A percentile compares a stretch with the other conserved stretches of the same genome.
Conservation (phyloP, 1,139 yeast genomes). For the Geotrichum armillariae region DNA sequence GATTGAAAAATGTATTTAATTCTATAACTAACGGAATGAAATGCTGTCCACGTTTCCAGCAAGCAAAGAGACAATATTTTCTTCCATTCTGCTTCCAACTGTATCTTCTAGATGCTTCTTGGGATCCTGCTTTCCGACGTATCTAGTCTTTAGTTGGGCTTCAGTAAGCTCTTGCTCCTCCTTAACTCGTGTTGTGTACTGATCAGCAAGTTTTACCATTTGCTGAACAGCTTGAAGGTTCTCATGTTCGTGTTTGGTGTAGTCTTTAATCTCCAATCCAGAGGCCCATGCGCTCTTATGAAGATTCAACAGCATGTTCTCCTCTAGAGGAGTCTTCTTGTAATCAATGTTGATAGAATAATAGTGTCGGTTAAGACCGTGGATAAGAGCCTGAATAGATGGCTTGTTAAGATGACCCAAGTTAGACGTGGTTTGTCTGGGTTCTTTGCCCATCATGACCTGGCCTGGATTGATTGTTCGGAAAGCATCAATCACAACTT, state of each 20-base stretch:
- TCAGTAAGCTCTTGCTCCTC: conserved; percentile 89
- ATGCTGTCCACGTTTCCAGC: conserved; percentile 89
- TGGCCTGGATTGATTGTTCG: conserved; percentile 88
- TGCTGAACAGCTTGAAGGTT: conserved; percentile 72
- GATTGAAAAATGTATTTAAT: not conserved
- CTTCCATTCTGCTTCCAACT: conserved; percentile 83
- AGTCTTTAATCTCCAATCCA: conserved; percentile 79
- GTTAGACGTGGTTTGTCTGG: conserved; percentile 96
- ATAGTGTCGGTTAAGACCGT: conserved; percentile 95
- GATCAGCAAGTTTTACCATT: conserved; percentile 85
- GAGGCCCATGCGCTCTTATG: conserved; percentile 98
- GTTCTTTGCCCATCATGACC: conserved; percentile 95
- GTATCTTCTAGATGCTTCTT: conserved; percentile 94
- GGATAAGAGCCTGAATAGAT: conserved; percentile 95
- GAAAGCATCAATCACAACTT: conserved; percentile 98
- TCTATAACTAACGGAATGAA: conserved; percentile 36
- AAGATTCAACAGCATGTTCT: conserved; percentile 88
- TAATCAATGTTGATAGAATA: conserved; percentile 94
- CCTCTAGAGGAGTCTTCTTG: conserved; percentile 89
- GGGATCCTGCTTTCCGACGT: conserved; percentile 98
- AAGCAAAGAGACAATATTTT: conserved; percentile 80
- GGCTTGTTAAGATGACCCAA: conserved; percentile 96
- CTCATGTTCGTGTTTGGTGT: conserved; percentile 68
- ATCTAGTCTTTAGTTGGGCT: conserved; percentile 90
- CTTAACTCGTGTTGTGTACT: conserved; percentile 84